Base-by-base conservation (phyloP, 2,329 filamentous ascomycete species). In the Elsinoe necatrix region DNA sequence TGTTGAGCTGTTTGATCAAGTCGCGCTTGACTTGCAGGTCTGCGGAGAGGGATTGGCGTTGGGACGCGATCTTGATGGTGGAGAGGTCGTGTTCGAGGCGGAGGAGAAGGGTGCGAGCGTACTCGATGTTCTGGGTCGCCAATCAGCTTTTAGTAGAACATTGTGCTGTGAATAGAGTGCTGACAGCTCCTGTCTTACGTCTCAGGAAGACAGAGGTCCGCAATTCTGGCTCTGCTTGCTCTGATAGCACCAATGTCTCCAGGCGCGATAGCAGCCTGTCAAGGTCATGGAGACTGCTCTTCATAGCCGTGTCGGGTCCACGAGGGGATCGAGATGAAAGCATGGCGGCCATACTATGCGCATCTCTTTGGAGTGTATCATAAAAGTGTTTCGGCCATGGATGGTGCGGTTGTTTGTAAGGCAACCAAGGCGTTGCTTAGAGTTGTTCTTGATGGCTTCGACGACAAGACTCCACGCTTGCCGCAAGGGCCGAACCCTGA, bases 1-100 rank as follows among this genome's bases (percentile, higher is more conserved):
- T 82, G 42, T 80, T 74, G 41, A 92, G 70, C 55, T 80, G 75
- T 63, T 87, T 85, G 54, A 90, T 75, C 4, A 81, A 67, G 34
- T 86, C 82, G 57, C 84, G 79, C 64, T 88, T 86, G 42, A 73
- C 72, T 59, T 80, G 77, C 29, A 92, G 73, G 60, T 86, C 83
- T 20, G 74, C 71, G 68, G 89, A 85, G 16, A 79, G 67, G 58
- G 84, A 79, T 60, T 82, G 75, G 63, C 82, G 80, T 58, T 79
- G 80, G 4, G 76, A 68, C 57, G 79, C 78, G 29, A 79, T 72
- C 66, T 84, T 84, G 60, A 83, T 72, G n/a, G 71, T 73, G 12
- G 80, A 70, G 4, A 82, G 78, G 63, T 86, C 81, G 63, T 88
- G 85, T 67, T 90, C 87, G 41, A 89, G 78, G 58, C 79, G 83